Percentiles rank a stretch among this genome's conserved stretches.
These are phyloP conservation scores for Sideroxylon spinosum DNA, from an alignment of 179 eudicot species.

Conservation along the genomic window DNA sequence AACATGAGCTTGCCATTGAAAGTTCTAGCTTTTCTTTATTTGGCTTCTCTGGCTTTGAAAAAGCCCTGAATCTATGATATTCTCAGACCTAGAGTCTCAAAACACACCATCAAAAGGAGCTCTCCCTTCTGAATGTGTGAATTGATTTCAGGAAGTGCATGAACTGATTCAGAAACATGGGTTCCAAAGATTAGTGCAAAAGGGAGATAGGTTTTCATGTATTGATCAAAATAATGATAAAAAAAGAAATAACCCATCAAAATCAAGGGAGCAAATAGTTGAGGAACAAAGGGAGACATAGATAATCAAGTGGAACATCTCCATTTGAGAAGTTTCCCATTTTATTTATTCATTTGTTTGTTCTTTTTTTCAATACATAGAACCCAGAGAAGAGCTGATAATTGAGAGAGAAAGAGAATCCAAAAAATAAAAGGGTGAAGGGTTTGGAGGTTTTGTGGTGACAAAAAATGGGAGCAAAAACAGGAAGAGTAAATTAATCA, in stretches of 20 bases:
- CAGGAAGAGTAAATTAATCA: conserved; percentile 13
- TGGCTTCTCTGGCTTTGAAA: background rate
- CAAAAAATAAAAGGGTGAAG: background rate
- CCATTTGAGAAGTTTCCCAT: conserved; percentile 7
- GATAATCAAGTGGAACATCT: conserved; percentile 2
- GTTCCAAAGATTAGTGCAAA: conserved; percentile 16
- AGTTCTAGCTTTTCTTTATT: background rate
- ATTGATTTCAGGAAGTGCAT: conserved; percentile 69
- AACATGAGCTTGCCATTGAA: conserved; percentile 57
- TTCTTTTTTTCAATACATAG: background rate
- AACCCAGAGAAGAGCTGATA: background rate
- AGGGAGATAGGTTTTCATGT: conserved; percentile 29
- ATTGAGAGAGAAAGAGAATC: conserved; percentile 4
- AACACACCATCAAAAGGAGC: conserved; percentile 23
- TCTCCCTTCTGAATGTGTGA: conserved; percentile 66
- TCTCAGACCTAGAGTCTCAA: conserved; percentile 10
- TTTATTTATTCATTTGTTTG: no score
- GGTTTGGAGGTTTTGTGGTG: conserved; percentile 13
- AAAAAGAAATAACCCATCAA: conserved; percentile 15
- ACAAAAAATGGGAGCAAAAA: conserved; percentile 16
- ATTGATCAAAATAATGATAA: conserved; percentile 11
- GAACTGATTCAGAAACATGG: conserved; percentile 74
- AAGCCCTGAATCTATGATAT: conserved; percentile 3
- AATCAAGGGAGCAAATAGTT: background rate
- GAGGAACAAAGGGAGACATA: background rate